Conservation (phyloP, 2,329 filamentous ascomycete genomes). For the Microdochium trichocladiopsis region DNA sequence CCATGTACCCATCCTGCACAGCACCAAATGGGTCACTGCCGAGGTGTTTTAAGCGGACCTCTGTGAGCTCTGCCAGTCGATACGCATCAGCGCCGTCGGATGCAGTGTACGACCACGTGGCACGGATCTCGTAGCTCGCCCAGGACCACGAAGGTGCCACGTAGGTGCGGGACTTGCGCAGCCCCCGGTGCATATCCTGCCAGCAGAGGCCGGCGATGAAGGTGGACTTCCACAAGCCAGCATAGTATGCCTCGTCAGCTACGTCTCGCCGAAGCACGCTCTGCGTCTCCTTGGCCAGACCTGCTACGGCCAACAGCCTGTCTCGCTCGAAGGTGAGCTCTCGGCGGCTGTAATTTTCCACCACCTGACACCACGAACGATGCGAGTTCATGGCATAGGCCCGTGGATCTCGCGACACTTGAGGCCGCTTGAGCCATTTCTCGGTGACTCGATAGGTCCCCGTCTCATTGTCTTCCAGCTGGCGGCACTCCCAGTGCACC, state of each 20-base stretch:
- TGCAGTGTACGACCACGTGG: background rate
- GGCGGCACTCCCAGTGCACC: background rate
- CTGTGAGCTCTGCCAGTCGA: background rate
- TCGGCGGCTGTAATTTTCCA: background rate
- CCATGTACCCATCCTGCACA: background rate
- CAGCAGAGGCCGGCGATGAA: background rate
- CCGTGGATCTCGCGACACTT: background rate
- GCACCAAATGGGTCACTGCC: background rate
- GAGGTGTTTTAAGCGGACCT: background rate
- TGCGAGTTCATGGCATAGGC: background rate
- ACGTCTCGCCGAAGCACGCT: background rate
- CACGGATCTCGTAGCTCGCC: background rate
- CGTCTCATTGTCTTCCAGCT: slow-evolving; percentile 1
- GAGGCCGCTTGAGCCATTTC: background rate
- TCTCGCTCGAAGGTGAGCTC: background rate
- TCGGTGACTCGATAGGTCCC: background rate
- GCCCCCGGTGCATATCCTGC: slow-evolving; percentile 5
- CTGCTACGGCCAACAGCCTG: background rate
- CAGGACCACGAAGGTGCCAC: slow-evolving; percentile 24
- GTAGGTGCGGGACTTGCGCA: slow-evolving; percentile 6
- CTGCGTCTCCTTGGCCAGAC: background rate
- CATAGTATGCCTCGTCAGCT: background rate
- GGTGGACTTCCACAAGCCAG: background rate
- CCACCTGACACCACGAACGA: background rate
- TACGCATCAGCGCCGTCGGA: background rate